Evolutionary conservation across 2,329 filamentous ascomycete species (phyloP), one percentile per base, ranked within the genome.

Genomic region (Penicillium carneum): DNA sequence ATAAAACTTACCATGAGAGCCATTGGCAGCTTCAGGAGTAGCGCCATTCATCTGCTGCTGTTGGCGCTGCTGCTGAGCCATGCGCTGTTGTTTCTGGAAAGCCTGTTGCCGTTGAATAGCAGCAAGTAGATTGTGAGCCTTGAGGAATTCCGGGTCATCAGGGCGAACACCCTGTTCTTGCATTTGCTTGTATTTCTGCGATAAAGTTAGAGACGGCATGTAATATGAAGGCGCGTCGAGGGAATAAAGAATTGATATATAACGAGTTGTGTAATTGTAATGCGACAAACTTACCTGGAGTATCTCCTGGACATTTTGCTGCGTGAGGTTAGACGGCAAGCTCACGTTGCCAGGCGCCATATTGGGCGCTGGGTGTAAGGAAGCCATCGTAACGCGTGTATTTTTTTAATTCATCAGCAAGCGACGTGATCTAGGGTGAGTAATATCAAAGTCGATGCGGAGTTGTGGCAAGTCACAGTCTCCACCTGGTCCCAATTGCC

Each of bases 131-230:
- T 90, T 87, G 56, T 92, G 89, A 34, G 88, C 86, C 79, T 95
- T 96, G 72, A 94, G 85, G 72, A 90, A 93, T 76, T 98, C 93
- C 47, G 94, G 94, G 72, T 98, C 93, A 59, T 85, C 90, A 59
- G 88, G 85, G 42, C 91, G 87, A 26, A 96, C 89, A 69, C 93
- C 93, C 71, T 89, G 85, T 58, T 91, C 86, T 79, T 94, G 95
- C 90, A 98, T 93, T 76, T 91, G 87, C 74, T 91, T 90, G 68
- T 91, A 95, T 85, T 92, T 93, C 93, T 97, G 72, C 51, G 39
- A 57, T 38, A 50, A 48, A 62, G 77, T 84, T 73, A 85, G 80
- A 47, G 2, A 20, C 14, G 14, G 33, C 29, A 29, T 38, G 20
- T 12, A 10, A 57, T 12, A 29, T 41, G 20, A 50, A 50, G n/a